Base-by-base conservation (phyloP, 768 basidiomycete genomes). In the Russula foetens region DNA sequence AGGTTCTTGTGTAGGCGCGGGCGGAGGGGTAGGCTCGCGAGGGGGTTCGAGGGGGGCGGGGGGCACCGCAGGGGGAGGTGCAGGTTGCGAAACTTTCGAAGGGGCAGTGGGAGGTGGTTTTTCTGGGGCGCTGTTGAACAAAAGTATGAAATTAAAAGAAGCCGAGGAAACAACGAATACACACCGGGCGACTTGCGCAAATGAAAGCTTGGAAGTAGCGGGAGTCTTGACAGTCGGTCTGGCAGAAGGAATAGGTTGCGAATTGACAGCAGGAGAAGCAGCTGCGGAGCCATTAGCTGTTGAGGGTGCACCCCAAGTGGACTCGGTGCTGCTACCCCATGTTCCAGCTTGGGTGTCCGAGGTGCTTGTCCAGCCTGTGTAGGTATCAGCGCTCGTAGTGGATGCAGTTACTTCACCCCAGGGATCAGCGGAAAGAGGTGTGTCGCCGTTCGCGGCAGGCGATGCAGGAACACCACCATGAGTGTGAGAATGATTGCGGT, bases 141-240 rank as follows among this genome's bases (percentile, higher is more conserved):
- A 59, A 49, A 28, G 51, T 55, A 24, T 66, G 58, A 47, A 31
- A 35, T 15, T 41, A 49, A 21, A 53, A 47, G 19, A 45, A 7
- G 28, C n/a, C 21, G 23, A 39, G 26, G 44, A 53, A 60, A 43
- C 43, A 33, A 53, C 29, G 39, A 56, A 28, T 35, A 74, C 79
- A 7, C 68, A 87, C 89, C 85, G 78, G 63, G 90, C 90, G 69
- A 92, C 78, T 68, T 92, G 87, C 8, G 90, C 90, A 90, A 90
- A 92, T 38, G 90, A 91, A 61, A 88, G 72, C 75, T 90, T 90
- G 8, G 87, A 84, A 14, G 81, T 86, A 29, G 86, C 83, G 45
- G 88, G 86, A 12, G 81, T 76, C 73, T 84, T 88, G 15, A 74
- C 59, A 15, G 19, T n/a, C n/a, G 66, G 58, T 61, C 69, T 71